Evolutionary conservation across 495 filamentous ascomycete genomes (phyloP).

Genomic region (Collariella sp.): DNA sequence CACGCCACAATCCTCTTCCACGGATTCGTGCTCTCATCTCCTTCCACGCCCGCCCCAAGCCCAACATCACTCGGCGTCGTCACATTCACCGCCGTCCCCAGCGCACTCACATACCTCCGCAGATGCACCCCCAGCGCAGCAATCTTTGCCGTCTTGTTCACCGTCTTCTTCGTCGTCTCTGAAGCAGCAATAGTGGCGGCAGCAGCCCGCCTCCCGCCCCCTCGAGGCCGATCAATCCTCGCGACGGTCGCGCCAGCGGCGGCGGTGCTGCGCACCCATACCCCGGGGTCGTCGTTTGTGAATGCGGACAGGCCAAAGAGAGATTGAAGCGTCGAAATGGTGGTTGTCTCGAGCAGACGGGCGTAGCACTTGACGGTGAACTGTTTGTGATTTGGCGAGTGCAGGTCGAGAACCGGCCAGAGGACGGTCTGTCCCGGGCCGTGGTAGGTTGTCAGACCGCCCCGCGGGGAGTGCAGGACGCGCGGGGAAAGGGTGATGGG

Average conservation of each 20-base stretch:
- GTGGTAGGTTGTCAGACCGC: slow-evolving; percentile 91
- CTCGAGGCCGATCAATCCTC: too few relatives aligned
- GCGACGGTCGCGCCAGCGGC: too few relatives aligned
- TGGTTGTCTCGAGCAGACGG: slow-evolving; percentile 61
- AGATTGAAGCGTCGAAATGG: slow-evolving; percentile 54
- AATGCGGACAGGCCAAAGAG: slow-evolving; percentile 49
- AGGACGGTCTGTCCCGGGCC: slow-evolving; percentile 87
- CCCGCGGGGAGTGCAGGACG: slow-evolving; percentile 63
- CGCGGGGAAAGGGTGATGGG: not conserved
- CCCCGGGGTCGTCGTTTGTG: slow-evolving; percentile 70
- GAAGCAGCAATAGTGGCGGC: too few relatives aligned
- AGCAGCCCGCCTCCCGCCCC: too few relatives aligned
- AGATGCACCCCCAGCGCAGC: slow-evolving; percentile 85
- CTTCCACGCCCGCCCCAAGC: not conserved
- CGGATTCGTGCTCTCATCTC: slow-evolving; percentile 24
- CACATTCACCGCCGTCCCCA: slow-evolving; percentile 81
- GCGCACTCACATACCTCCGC: slow-evolving; percentile 71
- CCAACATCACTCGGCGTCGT: slow-evolving; percentile 35
- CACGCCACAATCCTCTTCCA: slow-evolving; percentile 71
- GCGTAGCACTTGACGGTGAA: slow-evolving; percentile 58
- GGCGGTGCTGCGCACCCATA: slow-evolving; percentile 52
- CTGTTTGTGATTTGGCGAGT: slow-evolving; percentile 26
- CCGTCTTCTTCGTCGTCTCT: too few relatives aligned
- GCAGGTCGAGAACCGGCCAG: slow-evolving; percentile 77
- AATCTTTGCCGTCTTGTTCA: slow-evolving; percentile 55